These are phyloP conservation scores for Euptelea pleiosperma DNA, from an alignment of 164 flowering plant species.

Conservation along the genomic window DNA sequence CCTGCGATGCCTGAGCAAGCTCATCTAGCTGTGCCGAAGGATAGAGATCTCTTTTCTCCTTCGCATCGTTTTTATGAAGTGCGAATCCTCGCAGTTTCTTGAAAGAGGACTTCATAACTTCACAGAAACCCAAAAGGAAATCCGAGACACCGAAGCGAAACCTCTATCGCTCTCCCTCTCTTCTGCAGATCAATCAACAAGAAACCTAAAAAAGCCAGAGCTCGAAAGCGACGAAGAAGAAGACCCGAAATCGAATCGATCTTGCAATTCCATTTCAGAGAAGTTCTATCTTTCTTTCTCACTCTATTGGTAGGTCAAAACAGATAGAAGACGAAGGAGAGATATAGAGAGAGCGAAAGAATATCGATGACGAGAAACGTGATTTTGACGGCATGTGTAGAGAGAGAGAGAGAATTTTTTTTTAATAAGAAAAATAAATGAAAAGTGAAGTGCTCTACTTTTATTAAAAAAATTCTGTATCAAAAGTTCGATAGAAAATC, in stretches of 20 bases:
- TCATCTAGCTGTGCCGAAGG: constrained; percentile 60
- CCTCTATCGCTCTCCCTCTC: background rate
- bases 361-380: constrained; percentile 4
- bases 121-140: background rate
- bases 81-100: constrained; percentile 62
- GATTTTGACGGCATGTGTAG: constrained; percentile 6
- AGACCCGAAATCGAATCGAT: constrained; percentile 1
- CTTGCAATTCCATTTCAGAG: background rate
- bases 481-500: no score
- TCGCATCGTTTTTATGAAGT: constrained; percentile 49
- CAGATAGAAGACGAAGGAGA: background rate
- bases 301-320: background rate
- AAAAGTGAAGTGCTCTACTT: no score
- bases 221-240: background rate
- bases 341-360: constrained; percentile 2
- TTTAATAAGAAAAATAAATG: no score
- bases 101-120: constrained; percentile 67
- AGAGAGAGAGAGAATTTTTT: background rate
- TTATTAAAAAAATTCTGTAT: no score
- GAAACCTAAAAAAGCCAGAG: background rate
- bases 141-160: background rate
- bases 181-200: background rate
- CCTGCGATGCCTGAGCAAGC: constrained; percentile 82
- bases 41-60: constrained; percentile 46
- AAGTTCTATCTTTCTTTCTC: background rate